Base-by-base conservation (phyloP, 495 filamentous ascomycete genomes). In the Podospora pseudoanserina region DNA sequence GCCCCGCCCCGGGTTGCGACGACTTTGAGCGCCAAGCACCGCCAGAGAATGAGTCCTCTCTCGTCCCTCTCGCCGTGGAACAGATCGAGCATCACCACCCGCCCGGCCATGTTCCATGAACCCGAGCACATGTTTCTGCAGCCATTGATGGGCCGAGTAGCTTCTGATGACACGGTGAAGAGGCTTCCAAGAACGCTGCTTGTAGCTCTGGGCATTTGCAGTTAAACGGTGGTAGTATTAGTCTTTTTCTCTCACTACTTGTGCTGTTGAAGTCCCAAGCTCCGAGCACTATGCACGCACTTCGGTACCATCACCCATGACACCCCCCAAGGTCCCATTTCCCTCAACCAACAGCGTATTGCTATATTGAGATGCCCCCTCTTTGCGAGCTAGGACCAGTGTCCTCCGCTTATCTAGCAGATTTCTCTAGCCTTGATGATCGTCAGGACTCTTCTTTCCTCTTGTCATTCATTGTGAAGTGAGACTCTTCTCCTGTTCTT, bases 11-110 rank as follows among this genome's bases (percentile, higher is more conserved):
- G 64, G 68, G 32, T 55, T 73, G 71, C 73, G 67, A 73, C 69
- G 70, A 71, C 49, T 55, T 70, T 72, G 70, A 67, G 71, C 75
- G 75, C 75, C 75, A 75, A 73, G 72, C 32, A 49, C 39, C 39
- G 39, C 39, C 39, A 49, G 39, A 49, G 39, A 49, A 49, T 49
- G 39, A 49, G 39, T 49, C 39, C 39, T 49, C 39, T 49, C 39
- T 49, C 39, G 39, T 49, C 39, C 13, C 39, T 11, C 7, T 3
- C 9, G 13, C 9, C 9, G 39, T 49, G 39, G 39, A 49, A 49
- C 39, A 49, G 39, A 49, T 49, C 39, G 39, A 49, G 39, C 39
- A 49, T 49, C 39, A 49, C 39, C 39, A 49, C 39, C 39, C 39
- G 39, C 39, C 39, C 39, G 15, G 15, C 9, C 9, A 11, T 49